These are phyloP conservation scores for Exophiala alcalophila DNA, from an alignment of 2,329 filamentous ascomycete genomes.

Conservation along the genomic window DNA sequence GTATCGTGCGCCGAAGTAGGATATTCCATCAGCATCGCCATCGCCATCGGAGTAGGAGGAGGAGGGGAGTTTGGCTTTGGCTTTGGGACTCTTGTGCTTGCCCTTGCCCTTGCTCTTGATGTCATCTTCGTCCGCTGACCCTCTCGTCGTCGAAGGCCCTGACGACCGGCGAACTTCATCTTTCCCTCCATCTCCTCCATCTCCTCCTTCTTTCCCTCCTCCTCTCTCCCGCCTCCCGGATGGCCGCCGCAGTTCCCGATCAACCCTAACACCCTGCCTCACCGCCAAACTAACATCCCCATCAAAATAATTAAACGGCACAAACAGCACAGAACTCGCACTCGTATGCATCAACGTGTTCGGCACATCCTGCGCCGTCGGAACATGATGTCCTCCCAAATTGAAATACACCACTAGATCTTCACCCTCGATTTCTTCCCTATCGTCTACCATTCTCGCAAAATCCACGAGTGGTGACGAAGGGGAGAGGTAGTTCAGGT, in stretches of 20 bases:
- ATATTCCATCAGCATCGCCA: conserved; percentile 5
- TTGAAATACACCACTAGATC: conserved; percentile 52
- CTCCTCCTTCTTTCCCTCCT: not conserved
- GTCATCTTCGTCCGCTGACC: too few species aligned
- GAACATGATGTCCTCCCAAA: conserved; percentile 53
- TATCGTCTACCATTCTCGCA: conserved; percentile 17
- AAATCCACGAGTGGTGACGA: conserved; percentile 19
- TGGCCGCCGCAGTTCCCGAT: too few species aligned
- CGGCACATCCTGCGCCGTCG: conserved; percentile 41
- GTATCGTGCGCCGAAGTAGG: conserved; percentile 18
- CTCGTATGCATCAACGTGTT: conserved; percentile 33
- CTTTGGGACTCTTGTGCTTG: too few species aligned
- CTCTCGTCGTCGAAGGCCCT: not conserved
- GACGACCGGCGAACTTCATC: conserved; percentile 12
- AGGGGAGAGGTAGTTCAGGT: conserved; percentile 20
- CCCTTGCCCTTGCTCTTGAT: not conserved
- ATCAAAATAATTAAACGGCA: conserved; percentile 28
- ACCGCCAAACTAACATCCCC: conserved; percentile 12
- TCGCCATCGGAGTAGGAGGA: not conserved
- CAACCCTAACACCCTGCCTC: conserved; percentile 20
- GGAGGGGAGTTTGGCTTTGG: too few species aligned
- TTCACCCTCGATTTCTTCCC: conserved; percentile 13
- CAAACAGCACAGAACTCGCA: conserved; percentile 23
- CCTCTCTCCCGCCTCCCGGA: not conserved
- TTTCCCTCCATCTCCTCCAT: not conserved